Percentiles rank a stretch among this genome's conserved stretches.
Evolutionary conservation across 2,329 filamentous ascomycete genomes (phyloP).

Genomic region (Epichloe gansuensis): DNA sequence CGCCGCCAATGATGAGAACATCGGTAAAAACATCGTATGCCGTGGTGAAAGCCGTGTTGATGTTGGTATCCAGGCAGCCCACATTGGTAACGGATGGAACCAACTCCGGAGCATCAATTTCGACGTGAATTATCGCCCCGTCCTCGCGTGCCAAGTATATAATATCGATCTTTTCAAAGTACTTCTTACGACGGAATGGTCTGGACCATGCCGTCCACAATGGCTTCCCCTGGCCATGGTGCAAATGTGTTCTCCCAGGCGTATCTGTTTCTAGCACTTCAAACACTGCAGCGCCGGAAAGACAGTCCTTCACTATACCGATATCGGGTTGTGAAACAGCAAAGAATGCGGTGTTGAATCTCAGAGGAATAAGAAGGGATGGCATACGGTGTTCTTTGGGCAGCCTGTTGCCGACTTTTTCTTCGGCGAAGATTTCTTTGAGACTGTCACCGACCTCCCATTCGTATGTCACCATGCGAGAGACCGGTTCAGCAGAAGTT

Average conservation of each 20-base stretch:
- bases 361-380: slow-evolving; percentile 58
- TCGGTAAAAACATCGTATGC: slow-evolving; percentile 57
- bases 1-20: slow-evolving; percentile 67
- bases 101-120: slow-evolving; percentile 47
- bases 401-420: slow-evolving; percentile 37
- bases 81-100: slow-evolving; percentile 43
- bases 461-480: slow-evolving; percentile 44
- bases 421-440: slow-evolving; percentile 28
- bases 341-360: slow-evolving; percentile 57
- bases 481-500: slow-evolving; percentile 16
- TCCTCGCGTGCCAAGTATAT: slow-evolving; percentile 85
- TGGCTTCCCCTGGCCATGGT: slow-evolving; percentile 36
- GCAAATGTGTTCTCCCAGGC: slow-evolving; percentile 29
- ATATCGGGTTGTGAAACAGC: slow-evolving; percentile 50
- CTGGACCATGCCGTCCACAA: slow-evolving; percentile 79
- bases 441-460: slow-evolving; percentile 44
- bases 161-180: slow-evolving; percentile 54
- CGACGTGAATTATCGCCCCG: slow-evolving; percentile 61
- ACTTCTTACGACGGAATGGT: slow-evolving; percentile 52
- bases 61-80: slow-evolving; percentile 55
- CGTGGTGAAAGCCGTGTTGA: slow-evolving; percentile 71
- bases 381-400: slow-evolving; percentile 45
- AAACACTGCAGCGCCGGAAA: slow-evolving; percentile 37
- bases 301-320: slow-evolving; percentile 40
- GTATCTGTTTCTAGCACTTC: slow-evolving; percentile 29